phyloP scores from a whole-genome alignment of 306 rosid genomes.

The Citrullus colocynthis region DNA sequence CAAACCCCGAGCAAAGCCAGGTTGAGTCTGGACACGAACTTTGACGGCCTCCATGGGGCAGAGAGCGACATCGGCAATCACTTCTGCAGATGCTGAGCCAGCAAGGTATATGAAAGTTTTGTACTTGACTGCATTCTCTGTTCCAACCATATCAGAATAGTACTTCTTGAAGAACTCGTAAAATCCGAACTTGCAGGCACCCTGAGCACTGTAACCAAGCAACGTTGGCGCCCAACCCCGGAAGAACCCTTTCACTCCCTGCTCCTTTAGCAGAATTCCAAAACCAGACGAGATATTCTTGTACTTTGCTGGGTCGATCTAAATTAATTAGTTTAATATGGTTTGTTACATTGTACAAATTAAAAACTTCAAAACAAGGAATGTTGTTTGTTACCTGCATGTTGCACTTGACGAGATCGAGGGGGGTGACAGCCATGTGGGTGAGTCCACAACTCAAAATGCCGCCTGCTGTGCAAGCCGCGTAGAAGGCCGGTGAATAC shows the following conservation, averaged over 20 bases:
- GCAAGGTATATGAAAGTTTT: constrained; percentile 66
- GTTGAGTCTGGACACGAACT: constrained; percentile 86
- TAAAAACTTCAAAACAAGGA: too few species aligned
- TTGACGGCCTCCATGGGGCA: constrained; percentile 89
- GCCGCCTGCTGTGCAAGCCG: constrained; percentile 43
- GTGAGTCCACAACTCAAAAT: constrained; percentile 44
- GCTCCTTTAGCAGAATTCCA: constrained; percentile 57
- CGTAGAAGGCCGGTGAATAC: constrained; percentile 57
- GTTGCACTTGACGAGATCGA: constrained; percentile 74
- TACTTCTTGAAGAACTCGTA: constrained; percentile 83
- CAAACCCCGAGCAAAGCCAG: constrained; percentile 77
- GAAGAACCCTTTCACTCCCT: constrained; percentile 57
- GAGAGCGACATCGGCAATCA: constrained; percentile 64
- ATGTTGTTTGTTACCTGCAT: constrained; percentile 40
- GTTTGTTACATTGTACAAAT: too few species aligned
- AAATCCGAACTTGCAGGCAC: constrained; percentile 69
- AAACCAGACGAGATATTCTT: constrained; percentile 55
- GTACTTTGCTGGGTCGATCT: constrained; percentile 64
- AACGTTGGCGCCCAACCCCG: constrained; percentile 77
- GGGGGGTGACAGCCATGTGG: constrained; percentile 67
- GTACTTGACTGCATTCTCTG: constrained; percentile 60
- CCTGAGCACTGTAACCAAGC: constrained; percentile 77
- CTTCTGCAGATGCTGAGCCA: constrained; percentile 79
- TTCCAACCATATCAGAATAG: constrained; percentile 70
- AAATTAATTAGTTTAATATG: too few species aligned